Conservation (phyloP, 495 filamentous ascomycete species). For the Paragyromitra xinjiangensis region DNA sequence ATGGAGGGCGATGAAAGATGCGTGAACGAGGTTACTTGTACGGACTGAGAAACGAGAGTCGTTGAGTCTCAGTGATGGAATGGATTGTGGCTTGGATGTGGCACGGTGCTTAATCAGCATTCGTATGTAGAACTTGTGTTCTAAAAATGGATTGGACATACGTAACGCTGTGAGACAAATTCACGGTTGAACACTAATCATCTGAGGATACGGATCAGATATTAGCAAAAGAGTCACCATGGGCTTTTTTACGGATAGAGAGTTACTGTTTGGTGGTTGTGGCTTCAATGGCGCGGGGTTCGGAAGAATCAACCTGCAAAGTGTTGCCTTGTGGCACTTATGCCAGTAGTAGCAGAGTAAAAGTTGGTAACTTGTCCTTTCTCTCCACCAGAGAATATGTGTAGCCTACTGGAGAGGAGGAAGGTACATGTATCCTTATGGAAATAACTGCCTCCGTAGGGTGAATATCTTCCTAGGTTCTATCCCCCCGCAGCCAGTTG, state of each 20-base stretch:
- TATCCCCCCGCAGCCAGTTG: too few relatives aligned
- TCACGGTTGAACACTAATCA: neutral
- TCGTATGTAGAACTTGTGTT: neutral
- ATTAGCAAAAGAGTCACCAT: neutral
- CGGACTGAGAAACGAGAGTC: neutral
- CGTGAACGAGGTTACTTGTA: slow-evolving; percentile 9
- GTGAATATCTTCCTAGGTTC: too few relatives aligned
- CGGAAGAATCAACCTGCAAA: neutral
- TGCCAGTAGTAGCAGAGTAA: neutral
- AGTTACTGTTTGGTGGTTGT: neutral
- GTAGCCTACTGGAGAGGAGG: neutral
- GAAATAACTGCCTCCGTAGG: neutral
- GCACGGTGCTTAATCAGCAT: slow-evolving; percentile 29
- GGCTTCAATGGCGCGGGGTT: neutral
- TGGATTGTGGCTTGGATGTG: slow-evolving; percentile 30
- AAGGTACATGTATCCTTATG: neutral
- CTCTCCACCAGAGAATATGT: neutral
- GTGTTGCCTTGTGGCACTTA: neutral
- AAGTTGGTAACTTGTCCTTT: neutral
- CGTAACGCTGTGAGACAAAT: neutral
- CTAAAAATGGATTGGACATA: neutral
- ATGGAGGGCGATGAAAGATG: slow-evolving; percentile 17
- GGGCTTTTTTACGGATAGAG: neutral
- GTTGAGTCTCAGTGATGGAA: slow-evolving; percentile 10
- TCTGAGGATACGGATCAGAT: neutral